These are phyloP conservation scores for Epichloe gansuensis DNA, from an alignment of 2,329 filamentous ascomycete species.

Conservation along the genomic window DNA sequence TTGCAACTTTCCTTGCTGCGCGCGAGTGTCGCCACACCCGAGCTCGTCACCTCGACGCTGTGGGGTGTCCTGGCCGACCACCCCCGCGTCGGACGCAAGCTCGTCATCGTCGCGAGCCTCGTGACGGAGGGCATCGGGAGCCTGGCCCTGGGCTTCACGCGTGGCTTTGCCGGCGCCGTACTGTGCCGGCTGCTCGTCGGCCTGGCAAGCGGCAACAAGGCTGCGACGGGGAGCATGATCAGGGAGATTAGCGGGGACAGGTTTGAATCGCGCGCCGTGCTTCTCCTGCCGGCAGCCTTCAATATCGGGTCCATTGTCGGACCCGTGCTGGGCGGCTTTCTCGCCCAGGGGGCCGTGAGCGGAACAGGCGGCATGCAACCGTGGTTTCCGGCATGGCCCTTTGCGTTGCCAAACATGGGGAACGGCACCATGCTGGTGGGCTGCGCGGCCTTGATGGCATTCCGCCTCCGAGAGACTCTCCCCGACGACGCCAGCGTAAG, in stretches of 20 bases:
- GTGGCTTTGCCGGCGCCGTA: background rate
- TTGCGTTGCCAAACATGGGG: conserved; percentile 41
- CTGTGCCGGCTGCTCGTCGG: background rate
- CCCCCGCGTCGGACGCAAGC: background rate
- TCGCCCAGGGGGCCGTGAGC: conserved; percentile 53
- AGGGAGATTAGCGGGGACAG: no score
- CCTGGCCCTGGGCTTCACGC: background rate
- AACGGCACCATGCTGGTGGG: conserved; percentile 34
- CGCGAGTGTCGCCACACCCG: background rate
- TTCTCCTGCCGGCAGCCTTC: conserved; percentile 60
- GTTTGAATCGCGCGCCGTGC: conserved; percentile 37
- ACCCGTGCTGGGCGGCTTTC: conserved; percentile 52
- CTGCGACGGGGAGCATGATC: background rate
- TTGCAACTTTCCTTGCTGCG: background rate
- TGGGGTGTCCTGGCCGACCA: background rate
- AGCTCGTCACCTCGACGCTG: background rate
- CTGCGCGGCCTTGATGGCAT: conserved; percentile 31
- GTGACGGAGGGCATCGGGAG: background rate
- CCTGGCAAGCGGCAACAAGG: background rate
- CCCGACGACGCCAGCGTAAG: conserved; percentile 30
- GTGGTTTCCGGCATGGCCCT: conserved; percentile 38
- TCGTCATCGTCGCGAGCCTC: background rate
- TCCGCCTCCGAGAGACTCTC: conserved; percentile 41
- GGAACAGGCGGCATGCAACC: conserved; percentile 37
- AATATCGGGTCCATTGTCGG: conserved; percentile 65